These are phyloP conservation scores for Aureobasidium pullulans DNA, from an alignment of 2,329 filamentous ascomycete genomes.

Conservation along the genomic window DNA sequence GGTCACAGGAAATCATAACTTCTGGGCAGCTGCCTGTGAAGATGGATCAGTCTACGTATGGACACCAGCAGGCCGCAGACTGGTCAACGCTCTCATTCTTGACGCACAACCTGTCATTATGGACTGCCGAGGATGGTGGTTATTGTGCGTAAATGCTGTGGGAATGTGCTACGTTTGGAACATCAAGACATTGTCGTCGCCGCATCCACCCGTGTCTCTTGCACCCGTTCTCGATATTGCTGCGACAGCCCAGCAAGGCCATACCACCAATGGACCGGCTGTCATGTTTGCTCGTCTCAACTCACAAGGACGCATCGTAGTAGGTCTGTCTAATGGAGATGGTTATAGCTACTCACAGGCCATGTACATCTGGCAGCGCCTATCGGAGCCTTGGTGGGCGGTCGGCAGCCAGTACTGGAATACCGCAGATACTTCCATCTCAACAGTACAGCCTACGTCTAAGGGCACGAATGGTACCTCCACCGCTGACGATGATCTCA, in stretches of 20 bases:
- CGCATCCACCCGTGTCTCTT: constrained; percentile 83
- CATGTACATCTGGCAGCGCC: constrained; percentile 86
- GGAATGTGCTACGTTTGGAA: constrained; percentile 95
- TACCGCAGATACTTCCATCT: constrained; percentile 83
- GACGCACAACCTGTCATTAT: constrained; percentile 92
- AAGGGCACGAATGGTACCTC: constrained; percentile 16
- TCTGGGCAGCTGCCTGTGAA: constrained; percentile 91
- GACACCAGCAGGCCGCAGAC: constrained; percentile 81
- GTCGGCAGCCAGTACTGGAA: constrained; percentile 99
- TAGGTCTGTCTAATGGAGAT: constrained; percentile 92
- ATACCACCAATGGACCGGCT: constrained; percentile 72
- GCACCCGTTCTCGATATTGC: constrained; percentile 85
- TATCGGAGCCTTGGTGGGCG: constrained; percentile 98
- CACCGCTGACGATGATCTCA: constrained; percentile 39
- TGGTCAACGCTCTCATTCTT: constrained; percentile 76
- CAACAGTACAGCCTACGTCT: constrained; percentile 60
- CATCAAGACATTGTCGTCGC: constrained; percentile 70
- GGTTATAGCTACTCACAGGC: constrained; percentile 81
- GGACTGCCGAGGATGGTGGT: constrained; percentile 81
- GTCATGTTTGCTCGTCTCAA: constrained; percentile 90
- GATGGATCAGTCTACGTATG: constrained; percentile 85
- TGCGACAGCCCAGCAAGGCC: constrained; percentile 66
- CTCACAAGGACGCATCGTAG: constrained; percentile 72
- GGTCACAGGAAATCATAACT: constrained; percentile 79
- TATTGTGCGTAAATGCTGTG: constrained; percentile 80